A percentile compares a stretch with the other conserved stretches of the same genome.
Evolutionary conservation across 305 asterid genomes (phyloP).

Genomic region (Ruellia speciosa): DNA sequence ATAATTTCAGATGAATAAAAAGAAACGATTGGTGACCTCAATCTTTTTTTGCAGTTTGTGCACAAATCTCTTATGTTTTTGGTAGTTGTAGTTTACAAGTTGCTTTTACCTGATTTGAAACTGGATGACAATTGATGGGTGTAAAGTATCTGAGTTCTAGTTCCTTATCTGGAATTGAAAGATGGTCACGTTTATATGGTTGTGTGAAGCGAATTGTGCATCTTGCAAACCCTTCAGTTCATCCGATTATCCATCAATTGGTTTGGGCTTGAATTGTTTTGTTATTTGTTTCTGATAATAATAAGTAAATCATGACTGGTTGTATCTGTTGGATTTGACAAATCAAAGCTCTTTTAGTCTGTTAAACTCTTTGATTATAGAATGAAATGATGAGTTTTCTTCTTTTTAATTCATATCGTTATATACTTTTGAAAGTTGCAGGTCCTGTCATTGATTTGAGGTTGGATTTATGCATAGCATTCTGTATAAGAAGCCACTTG

Average conservation of each 20-base stretch:
- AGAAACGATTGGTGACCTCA: not conserved
- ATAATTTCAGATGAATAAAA: constrained; percentile 25
- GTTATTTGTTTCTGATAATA: no score
- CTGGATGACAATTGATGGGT: not conserved
- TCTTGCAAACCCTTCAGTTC: no score
- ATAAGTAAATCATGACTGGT: no score
- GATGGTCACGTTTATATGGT: not conserved
- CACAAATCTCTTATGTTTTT: constrained; percentile 1
- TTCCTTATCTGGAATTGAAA: not conserved
- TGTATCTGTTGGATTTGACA: no score
- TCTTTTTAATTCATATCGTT: not conserved
- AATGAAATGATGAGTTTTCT: no score
- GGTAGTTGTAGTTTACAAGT: not conserved
- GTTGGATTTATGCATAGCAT: no score
- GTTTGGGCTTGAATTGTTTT: no score
- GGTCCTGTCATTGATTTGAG: not conserved
- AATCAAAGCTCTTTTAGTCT: no score
- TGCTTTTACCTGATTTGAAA: constrained; percentile 3
- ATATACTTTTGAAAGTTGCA: not conserved
- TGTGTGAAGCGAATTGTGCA: no score
- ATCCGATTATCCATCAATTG: no score
- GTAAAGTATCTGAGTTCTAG: not conserved
- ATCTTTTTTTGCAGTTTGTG: not conserved
- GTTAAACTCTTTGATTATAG: no score
- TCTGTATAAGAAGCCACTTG: no score